phyloP scores from a whole-genome alignment of 495 filamentous ascomycete species.

The Penicillium canescens region DNA sequence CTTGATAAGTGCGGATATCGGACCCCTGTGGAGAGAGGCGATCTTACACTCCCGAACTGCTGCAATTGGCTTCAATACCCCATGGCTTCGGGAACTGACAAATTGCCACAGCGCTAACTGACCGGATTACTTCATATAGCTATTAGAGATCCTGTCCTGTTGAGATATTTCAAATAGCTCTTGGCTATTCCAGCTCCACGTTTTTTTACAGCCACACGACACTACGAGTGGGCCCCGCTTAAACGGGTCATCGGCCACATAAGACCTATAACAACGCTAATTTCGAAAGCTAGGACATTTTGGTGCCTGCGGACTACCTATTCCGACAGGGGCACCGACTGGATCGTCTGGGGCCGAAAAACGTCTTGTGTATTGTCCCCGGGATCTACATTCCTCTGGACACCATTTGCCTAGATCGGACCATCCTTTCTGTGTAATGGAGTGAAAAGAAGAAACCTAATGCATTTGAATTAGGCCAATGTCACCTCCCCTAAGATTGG shows the following conservation, averaged over 20 bases:
- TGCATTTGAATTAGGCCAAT: background rate
- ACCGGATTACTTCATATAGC: background rate
- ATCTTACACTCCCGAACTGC: background rate
- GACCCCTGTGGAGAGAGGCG: background rate
- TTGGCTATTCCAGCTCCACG: slow-evolving; percentile 2
- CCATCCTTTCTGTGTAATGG: no score
- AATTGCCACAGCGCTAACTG: background rate
- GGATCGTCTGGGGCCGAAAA: no score
- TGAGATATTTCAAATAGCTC: background rate
- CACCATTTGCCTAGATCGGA: no score
- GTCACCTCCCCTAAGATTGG: background rate
- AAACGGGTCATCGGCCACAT: background rate
- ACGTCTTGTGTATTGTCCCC: no score
- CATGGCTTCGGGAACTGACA: background rate
- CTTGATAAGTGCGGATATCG: background rate
- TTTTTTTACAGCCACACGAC: background rate
- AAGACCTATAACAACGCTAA: background rate
- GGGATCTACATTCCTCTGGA: no score
- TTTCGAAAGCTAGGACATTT: background rate
- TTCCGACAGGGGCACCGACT: no score
- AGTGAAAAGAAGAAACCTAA: no score
- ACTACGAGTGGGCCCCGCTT: background rate
- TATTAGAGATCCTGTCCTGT: background rate
- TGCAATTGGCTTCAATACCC: slow-evolving; percentile 1
- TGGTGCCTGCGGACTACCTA: background rate